Evolutionary conservation across 164 flowering plant genomes (phyloP), one percentile per base, ranked within the genome.

Genomic region (Nymphaea thermarum): DNA sequence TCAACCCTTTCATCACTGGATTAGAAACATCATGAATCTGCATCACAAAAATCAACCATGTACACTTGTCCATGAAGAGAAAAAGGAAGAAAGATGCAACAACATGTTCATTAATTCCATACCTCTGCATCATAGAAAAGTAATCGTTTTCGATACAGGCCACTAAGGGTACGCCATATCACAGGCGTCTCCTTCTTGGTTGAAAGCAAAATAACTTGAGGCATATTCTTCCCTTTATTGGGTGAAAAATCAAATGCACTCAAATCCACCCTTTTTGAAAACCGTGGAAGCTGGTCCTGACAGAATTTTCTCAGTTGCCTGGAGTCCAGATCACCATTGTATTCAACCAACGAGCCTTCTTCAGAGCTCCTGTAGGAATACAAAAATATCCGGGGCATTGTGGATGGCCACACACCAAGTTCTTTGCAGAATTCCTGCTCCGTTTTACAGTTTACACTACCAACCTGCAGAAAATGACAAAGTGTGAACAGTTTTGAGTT

Each of bases 141-240:
- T 65, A 90, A 76, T 62, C 81, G 87, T 66, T 80, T 88, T 75
- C 43, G 89, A 70, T 81, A 88, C 76, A 91, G 74, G 64, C 98
- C 98, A 75, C 94, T 86, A 14, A 93, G 89, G 63, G 75, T 88
- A 76, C 94, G 93, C 98, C 98, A 93, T 60, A 93, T 91, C 36
- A 84, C 85, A 59, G 98, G 97, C 36, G 97, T 91, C 68, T 85
- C 88, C 66, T 85, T 93, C 77, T 89, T 91, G 66, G 88, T 78
- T n/a, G 98, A 91, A 66, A 93, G 82, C 69, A 93, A 87, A 76
- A 93, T 71, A 57, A 93, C 89, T 66, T 77, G 81, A 43, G 96
- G 96, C 42, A 83, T 72, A 59, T 65, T 72, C 64, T 74, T 82
- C 3, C 5, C 71, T 17, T 17, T 36, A 42, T 70, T 68, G 53